A percentile compares a stretch with the other conserved stretches of the same genome.
Evolutionary conservation across 192 early-diverging fungal genomes (phyloP).

Genomic region (Mortierella claussenii): DNA sequence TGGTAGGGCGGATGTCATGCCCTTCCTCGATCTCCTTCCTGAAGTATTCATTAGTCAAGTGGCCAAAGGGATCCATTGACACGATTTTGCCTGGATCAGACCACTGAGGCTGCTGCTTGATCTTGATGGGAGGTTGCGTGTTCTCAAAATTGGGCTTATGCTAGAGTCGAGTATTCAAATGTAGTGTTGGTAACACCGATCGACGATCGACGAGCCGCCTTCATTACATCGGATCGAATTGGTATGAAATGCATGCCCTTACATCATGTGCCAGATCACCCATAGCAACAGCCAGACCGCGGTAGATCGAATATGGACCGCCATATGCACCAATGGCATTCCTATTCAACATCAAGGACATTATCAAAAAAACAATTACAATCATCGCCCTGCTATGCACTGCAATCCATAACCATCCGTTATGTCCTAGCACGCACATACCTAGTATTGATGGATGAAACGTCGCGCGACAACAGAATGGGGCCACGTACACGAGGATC

Average conservation of each 20-base stretch:
- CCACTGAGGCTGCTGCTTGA: conserved; percentile 87
- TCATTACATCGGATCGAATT: too few species aligned
- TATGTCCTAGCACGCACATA: too few species aligned
- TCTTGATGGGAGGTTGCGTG: conserved; percentile 85
- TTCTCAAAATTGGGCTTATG: conserved; percentile 88
- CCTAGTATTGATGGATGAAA: conserved; percentile 77
- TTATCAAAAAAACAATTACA: too few species aligned
- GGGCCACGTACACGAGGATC: conserved; percentile 81
- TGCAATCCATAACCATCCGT: too few species aligned
- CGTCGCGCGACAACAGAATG: conserved; percentile 82
- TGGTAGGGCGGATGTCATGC: conserved; percentile 88
- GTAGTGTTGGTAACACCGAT: too few species aligned
- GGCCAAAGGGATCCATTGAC: conserved; percentile 93
- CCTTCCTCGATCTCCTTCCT: conserved; percentile 70
- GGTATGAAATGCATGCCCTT: too few species aligned
- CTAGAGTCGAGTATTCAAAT: too few species aligned
- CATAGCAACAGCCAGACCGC: conserved; percentile 90
- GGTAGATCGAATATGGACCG: conserved; percentile 93
- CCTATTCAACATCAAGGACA: conserved; percentile 25
- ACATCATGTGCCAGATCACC: conserved; percentile 74
- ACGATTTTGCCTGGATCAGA: conserved; percentile 88
- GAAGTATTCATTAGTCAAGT: conserved; percentile 74
- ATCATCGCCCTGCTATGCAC: too few species aligned
- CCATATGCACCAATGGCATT: conserved; percentile 96
- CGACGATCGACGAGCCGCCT: too few species aligned